Base-by-base conservation (phyloP, 1,284 basidiomycete species). In the Leccinum pachyderme region DNA sequence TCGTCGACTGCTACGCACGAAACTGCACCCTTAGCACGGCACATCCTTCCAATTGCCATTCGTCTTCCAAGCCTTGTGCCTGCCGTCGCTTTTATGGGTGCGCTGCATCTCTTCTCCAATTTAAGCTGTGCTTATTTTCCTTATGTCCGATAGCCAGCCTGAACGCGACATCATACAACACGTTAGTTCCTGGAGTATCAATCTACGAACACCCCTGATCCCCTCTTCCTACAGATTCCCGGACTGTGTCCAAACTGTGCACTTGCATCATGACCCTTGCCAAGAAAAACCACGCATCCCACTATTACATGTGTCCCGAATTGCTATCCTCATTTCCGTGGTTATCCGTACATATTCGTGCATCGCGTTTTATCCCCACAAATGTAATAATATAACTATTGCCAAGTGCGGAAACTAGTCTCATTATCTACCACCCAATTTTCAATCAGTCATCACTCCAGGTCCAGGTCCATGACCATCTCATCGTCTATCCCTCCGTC, bases 401-500 rank as follows among this genome's bases (percentile, higher is more conserved):
- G 7, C 28, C 49, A 54, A 51, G 32, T 50, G 49, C 41, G 22
- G 47, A 32, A 33, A 12, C 8, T 32, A 11, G 18, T 11, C 11
- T 18, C n/a, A 29, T 24, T 12, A 18, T 18, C 22, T 11, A 8
- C 37, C 37, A 18, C 37, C 9, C 18, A 39, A 39, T 18, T 11
- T 39, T 39, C 37, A 18, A 39, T 6, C 12, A 39, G 37, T 18
- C 18, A 18, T 32, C 49, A 67, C 43, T 52, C 58, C 41, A 81
- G 55, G 66, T 88, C 82, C 59, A 88, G 71, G 52, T 84, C 82
- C 59, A 80, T 77, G 47, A 91, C 64, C 73, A 84, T 79, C 51
- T 73, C 76, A 63, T 91, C 89, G 46, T 82, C 80, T 55, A 91
- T 78, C n/a, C 87, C 89, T 1, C 84, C 87, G 61, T 89, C 85